Conservation (phyloP, 140 eudicot species). For the Bidens hawaiensis region DNA sequence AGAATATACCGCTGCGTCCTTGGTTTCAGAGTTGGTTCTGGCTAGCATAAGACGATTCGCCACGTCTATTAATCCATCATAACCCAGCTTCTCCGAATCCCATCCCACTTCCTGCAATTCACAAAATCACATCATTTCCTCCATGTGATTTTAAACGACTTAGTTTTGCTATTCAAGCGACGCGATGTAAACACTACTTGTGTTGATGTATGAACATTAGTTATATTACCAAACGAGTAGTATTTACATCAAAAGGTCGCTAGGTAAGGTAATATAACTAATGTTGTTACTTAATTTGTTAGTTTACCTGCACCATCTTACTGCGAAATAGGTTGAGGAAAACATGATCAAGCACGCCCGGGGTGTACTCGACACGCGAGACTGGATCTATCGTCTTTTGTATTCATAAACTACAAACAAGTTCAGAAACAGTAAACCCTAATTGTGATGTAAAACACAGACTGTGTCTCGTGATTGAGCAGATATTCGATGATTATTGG, state of each 20-base stretch:
- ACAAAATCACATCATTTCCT: background rate
- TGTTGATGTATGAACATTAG: no score
- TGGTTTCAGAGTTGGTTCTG: constrained; percentile 60
- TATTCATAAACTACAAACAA: background rate
- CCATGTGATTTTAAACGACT: no score
- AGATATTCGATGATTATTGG: constrained; percentile 12
- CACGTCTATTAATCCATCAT: constrained; percentile 88
- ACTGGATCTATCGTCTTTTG: constrained; percentile 16
- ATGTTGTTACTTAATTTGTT: background rate
- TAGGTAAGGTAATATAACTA: no score
- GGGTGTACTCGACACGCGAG: constrained; percentile 40
- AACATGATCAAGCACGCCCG: constrained; percentile 49
- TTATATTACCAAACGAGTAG: no score
- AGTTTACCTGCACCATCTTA: constrained; percentile 68
- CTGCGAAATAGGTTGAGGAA: constrained; percentile 64
- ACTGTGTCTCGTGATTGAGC: constrained; percentile 34
- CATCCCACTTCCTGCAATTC: constrained; percentile 76
- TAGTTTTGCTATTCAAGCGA: no score
- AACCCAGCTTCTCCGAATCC: constrained; percentile 87
- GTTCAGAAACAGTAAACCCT: background rate
- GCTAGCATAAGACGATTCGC: constrained; percentile 81
- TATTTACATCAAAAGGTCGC: no score
- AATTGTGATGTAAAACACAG: background rate
- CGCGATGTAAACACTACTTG: no score
- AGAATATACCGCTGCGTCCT: constrained; percentile 63